These are phyloP conservation scores for Lepidium campestre DNA, from an alignment of 441 rosid species.

Conservation along the genomic window DNA sequence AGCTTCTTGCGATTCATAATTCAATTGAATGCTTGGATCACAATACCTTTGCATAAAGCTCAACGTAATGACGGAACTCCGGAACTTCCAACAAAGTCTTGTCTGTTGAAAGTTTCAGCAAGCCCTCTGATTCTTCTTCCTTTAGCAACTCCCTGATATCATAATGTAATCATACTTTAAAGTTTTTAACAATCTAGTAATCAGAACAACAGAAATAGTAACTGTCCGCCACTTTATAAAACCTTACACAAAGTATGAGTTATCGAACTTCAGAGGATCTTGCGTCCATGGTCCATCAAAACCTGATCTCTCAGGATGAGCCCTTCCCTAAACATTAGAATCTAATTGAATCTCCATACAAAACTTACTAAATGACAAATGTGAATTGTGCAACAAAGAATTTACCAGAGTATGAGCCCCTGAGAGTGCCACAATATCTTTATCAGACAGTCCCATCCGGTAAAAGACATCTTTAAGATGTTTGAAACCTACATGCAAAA, in stretches of 20 bases:
- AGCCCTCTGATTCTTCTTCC: slow-evolving; percentile 55
- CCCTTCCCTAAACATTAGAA: slow-evolving; percentile 47
- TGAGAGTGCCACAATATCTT: slow-evolving; percentile 89
- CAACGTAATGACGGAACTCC: slow-evolving; percentile 48
- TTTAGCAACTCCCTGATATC: slow-evolving; percentile 57
- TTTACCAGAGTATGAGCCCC: slow-evolving; percentile 87
- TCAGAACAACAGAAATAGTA: not conserved
- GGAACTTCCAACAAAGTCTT: slow-evolving; percentile 60
- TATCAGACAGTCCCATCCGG: slow-evolving; percentile 83
- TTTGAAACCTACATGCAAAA: slow-evolving; percentile 38
- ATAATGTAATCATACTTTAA: not conserved
- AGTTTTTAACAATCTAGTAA: not conserved
- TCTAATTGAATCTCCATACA: not conserved
- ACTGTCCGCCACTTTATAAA: not conserved
- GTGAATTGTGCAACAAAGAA: not conserved
- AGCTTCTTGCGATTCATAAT: not conserved
- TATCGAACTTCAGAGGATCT: slow-evolving; percentile 83
- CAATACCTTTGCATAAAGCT: slow-evolving; percentile 69
- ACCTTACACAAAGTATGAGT: slow-evolving; percentile 80
- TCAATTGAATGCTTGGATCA: not conserved
- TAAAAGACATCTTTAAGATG: slow-evolving; percentile 71
- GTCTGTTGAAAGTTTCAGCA: slow-evolving; percentile 73
- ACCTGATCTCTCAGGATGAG: slow-evolving; percentile 84
- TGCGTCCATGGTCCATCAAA: slow-evolving; percentile 91
- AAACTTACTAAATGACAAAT: not conserved